A percentile compares a stretch with the other conserved stretches of the same genome.
Conservation (phyloP, 805 yeast species). For the Candida suzukii region DNA sequence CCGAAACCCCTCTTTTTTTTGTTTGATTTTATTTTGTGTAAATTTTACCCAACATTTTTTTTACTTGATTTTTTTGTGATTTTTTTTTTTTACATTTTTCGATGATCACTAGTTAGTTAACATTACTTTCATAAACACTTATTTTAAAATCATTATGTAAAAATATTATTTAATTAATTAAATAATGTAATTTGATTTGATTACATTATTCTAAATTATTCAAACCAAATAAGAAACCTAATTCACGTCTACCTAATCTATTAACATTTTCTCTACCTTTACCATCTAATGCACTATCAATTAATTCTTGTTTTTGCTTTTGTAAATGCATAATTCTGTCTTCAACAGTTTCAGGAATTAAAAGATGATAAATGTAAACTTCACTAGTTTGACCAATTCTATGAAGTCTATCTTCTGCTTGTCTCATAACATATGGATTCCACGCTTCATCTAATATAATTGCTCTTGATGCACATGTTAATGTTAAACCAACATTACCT, state of each 20-base stretch:
- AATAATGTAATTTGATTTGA: no score
- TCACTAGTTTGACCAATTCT: slow-evolving; percentile 84
- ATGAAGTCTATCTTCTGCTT: slow-evolving; percentile 94
- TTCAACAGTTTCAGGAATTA: slow-evolving; percentile 72
- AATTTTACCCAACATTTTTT: no score
- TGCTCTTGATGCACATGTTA: slow-evolving; percentile 92
- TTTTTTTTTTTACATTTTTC: no score
- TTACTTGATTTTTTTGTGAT: no score
- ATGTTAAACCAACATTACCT: slow-evolving; percentile 90
- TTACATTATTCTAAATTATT: slow-evolving; percentile 17
- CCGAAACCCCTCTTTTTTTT: no score
- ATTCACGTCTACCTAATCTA: slow-evolving; percentile 57
- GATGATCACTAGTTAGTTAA: no score
- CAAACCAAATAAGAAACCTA: slow-evolving; percentile 68
- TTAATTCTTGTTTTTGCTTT: slow-evolving; percentile 65
- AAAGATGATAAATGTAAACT: slow-evolving; percentile 69
- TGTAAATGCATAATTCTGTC: slow-evolving; percentile 84
- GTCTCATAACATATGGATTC: slow-evolving; percentile 97
- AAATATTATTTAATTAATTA: no score
- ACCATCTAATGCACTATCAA: slow-evolving; percentile 80
- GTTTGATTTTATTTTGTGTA: no score
- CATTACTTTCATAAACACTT: no score
- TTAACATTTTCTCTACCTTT: slow-evolving; percentile 58
- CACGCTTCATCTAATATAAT: slow-evolving; percentile 92
- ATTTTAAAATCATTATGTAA: no score